A percentile compares a stretch with the other conserved stretches of the same genome.
Conservation (phyloP, 1,284 basidiomycete genomes). For the Termitomyces sp. region DNA sequence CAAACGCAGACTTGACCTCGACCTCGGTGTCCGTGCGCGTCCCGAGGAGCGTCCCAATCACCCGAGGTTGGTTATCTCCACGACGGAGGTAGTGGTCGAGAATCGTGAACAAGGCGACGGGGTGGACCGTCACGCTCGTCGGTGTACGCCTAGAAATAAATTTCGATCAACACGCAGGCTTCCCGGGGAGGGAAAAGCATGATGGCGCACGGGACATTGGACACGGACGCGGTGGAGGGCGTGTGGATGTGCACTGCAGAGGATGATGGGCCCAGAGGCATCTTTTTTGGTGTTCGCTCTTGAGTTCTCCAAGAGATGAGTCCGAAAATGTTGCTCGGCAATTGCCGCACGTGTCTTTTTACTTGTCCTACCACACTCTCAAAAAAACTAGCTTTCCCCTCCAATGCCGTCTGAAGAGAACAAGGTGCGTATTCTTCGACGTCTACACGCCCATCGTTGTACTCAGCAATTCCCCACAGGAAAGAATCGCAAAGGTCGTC, state of each 20-base stretch:
- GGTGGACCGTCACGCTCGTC: slow-evolving; percentile 78
- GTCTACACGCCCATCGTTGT: not conserved
- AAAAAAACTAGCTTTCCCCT: slow-evolving; percentile 18
- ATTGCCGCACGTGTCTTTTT: slow-evolving; percentile 25
- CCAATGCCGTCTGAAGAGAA: slow-evolving; percentile 83
- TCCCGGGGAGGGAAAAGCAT: not conserved
- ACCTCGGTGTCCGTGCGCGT: slow-evolving; percentile 71
- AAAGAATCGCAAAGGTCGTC: slow-evolving; percentile 73
- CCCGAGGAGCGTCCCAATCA: slow-evolving; percentile 95
- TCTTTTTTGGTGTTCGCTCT: slow-evolving; percentile 26
- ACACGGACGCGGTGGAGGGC: slow-evolving; percentile 24
- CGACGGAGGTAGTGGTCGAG: slow-evolving; percentile 96
- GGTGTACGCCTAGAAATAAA: slow-evolving; percentile 53
- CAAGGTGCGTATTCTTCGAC: slow-evolving; percentile 51
- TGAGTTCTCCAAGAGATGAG: slow-evolving; percentile 4
- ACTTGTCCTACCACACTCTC: slow-evolving; percentile 7
- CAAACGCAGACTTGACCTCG: slow-evolving; percentile 81
- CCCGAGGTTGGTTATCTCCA: slow-evolving; percentile 77
- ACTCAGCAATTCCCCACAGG: slow-evolving; percentile 36
- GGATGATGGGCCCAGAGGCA: slow-evolving; percentile 64
- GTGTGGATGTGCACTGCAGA: slow-evolving; percentile 66
- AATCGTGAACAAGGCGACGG: slow-evolving; percentile 92
- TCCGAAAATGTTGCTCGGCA: slow-evolving; percentile 29
- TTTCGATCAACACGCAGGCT: slow-evolving; percentile 4
- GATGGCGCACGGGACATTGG: slow-evolving; percentile 34